A percentile compares a stretch with the other conserved stretches of the same genome.
phyloP scores from a whole-genome alignment of 208 protist species.

The Crithidia mellificae region DNA sequence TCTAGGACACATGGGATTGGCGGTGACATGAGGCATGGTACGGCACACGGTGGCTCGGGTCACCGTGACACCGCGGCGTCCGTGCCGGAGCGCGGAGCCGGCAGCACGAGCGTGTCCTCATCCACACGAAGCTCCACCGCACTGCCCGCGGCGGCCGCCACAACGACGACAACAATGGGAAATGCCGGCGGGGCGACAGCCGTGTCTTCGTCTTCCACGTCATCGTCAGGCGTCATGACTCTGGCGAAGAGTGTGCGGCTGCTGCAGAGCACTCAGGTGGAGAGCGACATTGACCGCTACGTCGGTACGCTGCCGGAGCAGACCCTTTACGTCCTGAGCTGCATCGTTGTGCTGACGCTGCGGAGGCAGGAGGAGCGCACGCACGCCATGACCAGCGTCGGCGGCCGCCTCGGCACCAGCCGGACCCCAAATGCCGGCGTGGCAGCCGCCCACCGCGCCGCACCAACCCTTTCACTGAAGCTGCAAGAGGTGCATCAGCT shows the following conservation, averaged over 20 bases:
- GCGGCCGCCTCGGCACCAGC: conserved; percentile 28
- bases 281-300: conserved; percentile 59
- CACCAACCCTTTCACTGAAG: conserved; percentile 40
- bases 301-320: conserved; percentile 74
- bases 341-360: conserved; percentile 64
- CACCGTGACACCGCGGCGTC: no score
- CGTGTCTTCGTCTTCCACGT: not conserved
- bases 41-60: no score
- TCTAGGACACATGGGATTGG: not conserved
- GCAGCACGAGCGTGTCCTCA: conserved; percentile 8
- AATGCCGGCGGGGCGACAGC: no score
- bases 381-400: conserved; percentile 25
- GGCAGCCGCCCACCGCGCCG: not conserved
- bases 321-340: conserved; percentile 74
- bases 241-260: conserved; percentile 55
- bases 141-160: not conserved
- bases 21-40: not conserved
- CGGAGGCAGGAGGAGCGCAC: conserved; percentile 48
- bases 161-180: not conserved
- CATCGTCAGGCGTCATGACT: conserved; percentile 36
- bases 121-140: conserved; percentile 22
- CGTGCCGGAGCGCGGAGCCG: not conserved
- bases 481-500: conserved; percentile 63
- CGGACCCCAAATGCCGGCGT: conserved; percentile 20
- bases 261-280: conserved; percentile 43